These are phyloP conservation scores for Penstemon eatonii DNA, from an alignment of 257 asterid genomes.

Conservation along the genomic window DNA sequence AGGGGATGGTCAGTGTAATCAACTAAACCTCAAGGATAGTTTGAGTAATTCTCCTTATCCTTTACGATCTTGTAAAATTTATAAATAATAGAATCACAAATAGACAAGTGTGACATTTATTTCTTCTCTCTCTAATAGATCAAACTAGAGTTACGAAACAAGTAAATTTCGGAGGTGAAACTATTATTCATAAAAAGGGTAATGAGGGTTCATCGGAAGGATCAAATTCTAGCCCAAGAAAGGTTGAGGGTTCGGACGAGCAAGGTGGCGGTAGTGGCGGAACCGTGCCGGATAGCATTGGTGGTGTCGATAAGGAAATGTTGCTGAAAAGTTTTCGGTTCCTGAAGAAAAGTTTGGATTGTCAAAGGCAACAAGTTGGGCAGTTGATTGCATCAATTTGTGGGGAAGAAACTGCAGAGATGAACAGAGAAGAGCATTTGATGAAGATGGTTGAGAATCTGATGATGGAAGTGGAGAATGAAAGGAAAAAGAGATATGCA, in stretches of 20 bases:
- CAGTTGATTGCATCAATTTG: constrained; percentile 38
- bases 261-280: neutral
- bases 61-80: too few relatives aligned
- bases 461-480: constrained; percentile 53
- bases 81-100: too few relatives aligned
- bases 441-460: constrained; percentile 45
- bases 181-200: constrained; percentile 32
- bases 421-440: constrained; percentile 48
- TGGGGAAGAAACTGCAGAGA: constrained; percentile 39
- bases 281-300: neutral
- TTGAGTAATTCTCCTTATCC: too few relatives aligned
- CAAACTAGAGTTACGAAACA: constrained; percentile 11
- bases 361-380: constrained; percentile 50
- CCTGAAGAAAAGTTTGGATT: constrained; percentile 60
- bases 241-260: neutral
- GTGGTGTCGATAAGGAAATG: constrained; percentile 28
- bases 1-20: too few relatives aligned
- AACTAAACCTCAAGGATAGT: too few relatives aligned
- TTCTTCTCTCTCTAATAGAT: too few relatives aligned
- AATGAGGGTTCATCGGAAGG: constrained; percentile 21
- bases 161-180: constrained; percentile 43
- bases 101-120: too few relatives aligned
- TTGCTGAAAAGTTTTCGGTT: constrained; percentile 42
- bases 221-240: too few relatives aligned
- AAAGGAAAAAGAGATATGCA: constrained; percentile 52